Evolutionary conservation across 345 rosid genomes (phyloP).

Genomic region (Syzygium oleosum): DNA sequence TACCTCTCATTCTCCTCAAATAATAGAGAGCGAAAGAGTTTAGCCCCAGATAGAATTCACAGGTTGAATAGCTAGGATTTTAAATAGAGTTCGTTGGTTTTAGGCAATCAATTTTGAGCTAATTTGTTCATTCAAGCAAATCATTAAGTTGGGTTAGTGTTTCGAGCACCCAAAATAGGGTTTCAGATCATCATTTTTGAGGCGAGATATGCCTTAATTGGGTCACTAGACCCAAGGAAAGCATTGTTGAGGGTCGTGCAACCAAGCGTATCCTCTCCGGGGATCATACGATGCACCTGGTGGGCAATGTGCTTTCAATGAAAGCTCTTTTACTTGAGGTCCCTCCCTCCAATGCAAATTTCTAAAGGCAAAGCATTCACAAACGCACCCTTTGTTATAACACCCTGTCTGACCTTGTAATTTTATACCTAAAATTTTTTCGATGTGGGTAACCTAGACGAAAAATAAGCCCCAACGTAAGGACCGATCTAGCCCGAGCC

Average conservation of each 20-base stretch:
- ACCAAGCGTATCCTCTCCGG: not conserved
- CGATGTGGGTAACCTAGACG: too few relatives aligned
- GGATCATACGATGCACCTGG: not conserved
- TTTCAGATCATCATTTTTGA: not conserved
- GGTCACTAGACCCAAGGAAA: not conserved
- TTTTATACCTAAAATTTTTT: too few relatives aligned
- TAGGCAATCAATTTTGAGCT: not conserved
- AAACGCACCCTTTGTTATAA: too few relatives aligned
- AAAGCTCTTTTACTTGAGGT: too few relatives aligned
- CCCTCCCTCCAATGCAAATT: not conserved
- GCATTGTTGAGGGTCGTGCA: rapidly evolving
- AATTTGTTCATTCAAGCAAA: not conserved
- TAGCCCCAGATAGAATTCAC: not conserved
- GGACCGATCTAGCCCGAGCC: too few relatives aligned
- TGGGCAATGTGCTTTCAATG: not conserved
- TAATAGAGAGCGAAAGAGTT: not conserved
- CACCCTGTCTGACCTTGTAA: too few relatives aligned
- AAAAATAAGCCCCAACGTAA: too few relatives aligned
- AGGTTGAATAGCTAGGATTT: not conserved
- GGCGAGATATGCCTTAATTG: not conserved
- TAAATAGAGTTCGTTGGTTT: not conserved
- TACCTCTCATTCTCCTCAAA: not conserved
- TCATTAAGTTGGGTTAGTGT: not conserved
- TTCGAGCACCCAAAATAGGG: not conserved
- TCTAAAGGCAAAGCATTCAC: too few relatives aligned